A percentile compares a stretch with the other conserved stretches of the same genome.
phyloP scores from a whole-genome alignment of 345 rosid species.

The Orychophragmus violaceus region DNA sequence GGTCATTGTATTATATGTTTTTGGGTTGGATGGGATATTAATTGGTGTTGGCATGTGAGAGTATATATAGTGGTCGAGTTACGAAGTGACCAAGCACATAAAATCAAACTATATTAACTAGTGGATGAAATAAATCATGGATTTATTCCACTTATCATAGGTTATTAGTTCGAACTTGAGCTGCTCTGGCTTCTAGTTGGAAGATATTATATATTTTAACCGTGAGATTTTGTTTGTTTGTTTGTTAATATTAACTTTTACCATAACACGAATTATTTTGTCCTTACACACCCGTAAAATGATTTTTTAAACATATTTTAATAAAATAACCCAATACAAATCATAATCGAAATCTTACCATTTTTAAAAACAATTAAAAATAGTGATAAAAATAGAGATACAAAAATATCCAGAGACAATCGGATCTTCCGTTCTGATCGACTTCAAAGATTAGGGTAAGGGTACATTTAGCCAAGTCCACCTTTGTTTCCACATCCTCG shows the following conservation, averaged over 20 bases:
- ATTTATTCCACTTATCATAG: not conserved
- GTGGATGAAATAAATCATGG: not conserved
- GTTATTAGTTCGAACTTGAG: not conserved
- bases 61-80: constrained; percentile 31
- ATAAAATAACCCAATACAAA: no score
- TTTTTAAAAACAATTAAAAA: no score
- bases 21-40: constrained; percentile 19
- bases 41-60: constrained; percentile 16
- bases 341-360: no score
- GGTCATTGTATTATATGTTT: constrained; percentile 16
- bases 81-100: not conserved
- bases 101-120: not conserved
- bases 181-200: not conserved
- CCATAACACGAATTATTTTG: not conserved
- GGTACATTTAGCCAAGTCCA: no score
- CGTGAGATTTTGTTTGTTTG: not conserved
- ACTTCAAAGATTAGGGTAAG: no score
- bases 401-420: no score
- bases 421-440: no score
- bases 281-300: not conserved
- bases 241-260: not conserved
- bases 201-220: not conserved
- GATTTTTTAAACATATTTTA: no score
- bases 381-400: no score
- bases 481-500: no score